Percentiles rank a stretch among this genome's conserved stretches.
Conservation (phyloP, 2,329 filamentous ascomycete species). For the Aspergillus puulaauensis region DNA sequence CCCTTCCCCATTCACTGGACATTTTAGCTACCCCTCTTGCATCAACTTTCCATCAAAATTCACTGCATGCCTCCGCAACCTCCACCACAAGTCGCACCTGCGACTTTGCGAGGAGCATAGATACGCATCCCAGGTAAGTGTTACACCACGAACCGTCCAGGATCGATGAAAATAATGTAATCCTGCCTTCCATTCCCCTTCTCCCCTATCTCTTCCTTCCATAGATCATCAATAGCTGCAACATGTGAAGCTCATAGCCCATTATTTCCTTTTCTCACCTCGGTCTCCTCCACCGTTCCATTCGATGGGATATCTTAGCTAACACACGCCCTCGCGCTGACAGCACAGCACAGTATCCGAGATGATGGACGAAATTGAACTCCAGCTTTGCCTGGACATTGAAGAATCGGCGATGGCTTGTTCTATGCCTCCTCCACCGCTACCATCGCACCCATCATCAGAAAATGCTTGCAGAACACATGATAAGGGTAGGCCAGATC, state of each 20-base stretch:
- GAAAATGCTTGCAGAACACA: not conserved
- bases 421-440: not conserved
- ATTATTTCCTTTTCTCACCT: too few species aligned
- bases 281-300: too few species aligned
- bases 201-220: not conserved
- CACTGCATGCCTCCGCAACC: not conserved
- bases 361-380: constrained; percentile 22
- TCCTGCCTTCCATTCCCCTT: not conserved
- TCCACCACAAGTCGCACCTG: not conserved
- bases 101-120: not conserved
- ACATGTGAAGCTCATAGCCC: too few species aligned
- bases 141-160: not conserved
- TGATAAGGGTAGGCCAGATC: not conserved
- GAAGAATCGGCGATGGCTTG: constrained; percentile 15
- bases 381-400: constrained; percentile 20
- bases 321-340: not conserved
- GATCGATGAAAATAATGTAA: not conserved
- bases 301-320: not conserved
- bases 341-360: not conserved
- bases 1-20: not conserved
- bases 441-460: not conserved
- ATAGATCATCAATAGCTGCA: too few species aligned
- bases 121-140: not conserved
- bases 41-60: not conserved
- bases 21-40: too few species aligned